Base-by-base conservation (phyloP, 805 yeast species). In the Tetrapisispora phaffii region DNA sequence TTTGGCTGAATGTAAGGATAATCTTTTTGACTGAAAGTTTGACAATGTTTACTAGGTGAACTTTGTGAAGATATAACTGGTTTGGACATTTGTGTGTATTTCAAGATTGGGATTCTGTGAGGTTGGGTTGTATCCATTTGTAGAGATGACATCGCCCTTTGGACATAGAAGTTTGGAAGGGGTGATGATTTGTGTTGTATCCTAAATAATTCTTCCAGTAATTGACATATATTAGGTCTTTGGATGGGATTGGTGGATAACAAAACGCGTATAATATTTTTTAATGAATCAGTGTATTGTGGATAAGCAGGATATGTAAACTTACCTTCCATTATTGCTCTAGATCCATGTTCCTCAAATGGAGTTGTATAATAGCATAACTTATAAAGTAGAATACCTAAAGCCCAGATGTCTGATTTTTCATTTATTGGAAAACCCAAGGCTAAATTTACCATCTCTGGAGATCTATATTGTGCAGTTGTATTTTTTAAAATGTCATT, bases 361-460 rank as follows among this genome's bases (percentile, higher is more conserved):
- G 95, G 95, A 0, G 95, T 85, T 0, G 85, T 84, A 55, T 82
- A 85, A 61, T 82, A 85, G 57, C 93, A 82, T 41, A 85, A 59
- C 58, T 85, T 85, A 67, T 84, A 85, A 29, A 85, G 62, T 50
- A 84, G 81, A 23, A 84, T 76, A 12, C 95, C 95, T 31, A 85
- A 60, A 0, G 94, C 95, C 95, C 95, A 85, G 20, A 85, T 75
- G 60, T 85, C 95, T 42, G 86, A 77, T 60, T 85, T 85, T 58
- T 85, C 93, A 62, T 84, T 85, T 42, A 85, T 79, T 12, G 90
- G 82, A 46, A 75, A 73, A 3, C 85, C 79, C 47, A 76, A 72
- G 42, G 76, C 72, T 29, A 85, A 67, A 56, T 85, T 90, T 26
- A 85, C 68, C 93, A 85, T 85, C 62, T 85, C 95, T 3, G 95